Evolutionary conservation across 176 grass and related monocot genomes (phyloP).

Genomic region (Secale cereale): DNA sequence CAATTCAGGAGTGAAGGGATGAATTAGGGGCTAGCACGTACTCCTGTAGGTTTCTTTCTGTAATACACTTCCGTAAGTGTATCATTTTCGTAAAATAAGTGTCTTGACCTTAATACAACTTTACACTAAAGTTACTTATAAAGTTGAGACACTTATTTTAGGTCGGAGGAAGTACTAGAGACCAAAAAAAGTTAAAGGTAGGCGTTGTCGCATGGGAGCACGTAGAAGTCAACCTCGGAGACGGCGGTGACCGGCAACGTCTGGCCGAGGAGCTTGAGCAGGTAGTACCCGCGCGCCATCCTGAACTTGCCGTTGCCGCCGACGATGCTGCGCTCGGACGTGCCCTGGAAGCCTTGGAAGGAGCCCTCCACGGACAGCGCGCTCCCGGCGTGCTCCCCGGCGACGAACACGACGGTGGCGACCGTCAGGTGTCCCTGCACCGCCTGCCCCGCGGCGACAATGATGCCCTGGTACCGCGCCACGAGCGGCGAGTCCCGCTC

Average conservation of each 20-base stretch:
- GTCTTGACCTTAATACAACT: too few species aligned
- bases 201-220: neutral
- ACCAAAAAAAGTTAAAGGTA: neutral
- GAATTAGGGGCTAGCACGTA: too few species aligned
- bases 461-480: conserved; percentile 14
- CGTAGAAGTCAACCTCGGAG: neutral
- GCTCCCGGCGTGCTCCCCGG: conserved; percentile 11
- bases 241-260: neutral
- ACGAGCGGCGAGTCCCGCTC: neutral
- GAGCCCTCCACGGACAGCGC: conserved; percentile 1
- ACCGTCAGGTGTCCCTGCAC: neutral
- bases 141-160: too few species aligned
- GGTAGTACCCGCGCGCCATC: conserved; percentile 19
- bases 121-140: too few species aligned
- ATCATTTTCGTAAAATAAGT: too few species aligned
- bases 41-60: too few species aligned
- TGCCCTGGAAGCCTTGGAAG: neutral
- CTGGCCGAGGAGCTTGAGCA: neutral
- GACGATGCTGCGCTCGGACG: neutral
- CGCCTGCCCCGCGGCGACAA: neutral
- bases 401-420: neutral
- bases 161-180: too few species aligned
- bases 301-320: conserved; percentile 20
- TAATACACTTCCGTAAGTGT: too few species aligned
- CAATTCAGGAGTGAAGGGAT: too few species aligned